phyloP scores from a whole-genome alignment of 176 grass and related monocot species.

The Alloteropsis semialata region DNA sequence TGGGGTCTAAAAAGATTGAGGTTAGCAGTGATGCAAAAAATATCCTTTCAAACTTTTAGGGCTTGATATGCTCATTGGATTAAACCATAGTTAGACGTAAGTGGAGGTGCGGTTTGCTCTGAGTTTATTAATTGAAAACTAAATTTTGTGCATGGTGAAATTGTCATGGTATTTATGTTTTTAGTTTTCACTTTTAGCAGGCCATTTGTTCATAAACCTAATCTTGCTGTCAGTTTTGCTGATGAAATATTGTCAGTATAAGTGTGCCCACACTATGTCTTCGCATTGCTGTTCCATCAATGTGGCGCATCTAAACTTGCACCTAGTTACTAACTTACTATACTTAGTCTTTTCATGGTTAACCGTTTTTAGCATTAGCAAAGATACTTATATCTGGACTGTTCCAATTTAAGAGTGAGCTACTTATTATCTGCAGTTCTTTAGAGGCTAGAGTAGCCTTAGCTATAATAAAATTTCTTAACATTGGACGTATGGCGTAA shows the following conservation, averaged over 20 bases:
- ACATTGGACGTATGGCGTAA: background rate
- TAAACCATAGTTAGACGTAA: background rate
- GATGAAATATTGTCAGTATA: background rate
- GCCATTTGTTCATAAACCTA: background rate
- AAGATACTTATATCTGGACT: background rate
- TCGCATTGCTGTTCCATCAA: background rate
- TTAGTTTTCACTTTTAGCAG: background rate
- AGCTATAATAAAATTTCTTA: background rate
- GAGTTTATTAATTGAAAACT: background rate
- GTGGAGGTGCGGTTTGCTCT: background rate
- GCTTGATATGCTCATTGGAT: background rate
- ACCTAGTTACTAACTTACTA: background rate
- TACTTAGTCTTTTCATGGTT: background rate
- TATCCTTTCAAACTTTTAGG: background rate
- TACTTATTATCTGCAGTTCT: background rate
- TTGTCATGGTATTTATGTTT: slow-evolving; percentile 3
- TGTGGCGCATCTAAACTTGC: background rate
- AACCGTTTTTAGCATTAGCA: background rate
- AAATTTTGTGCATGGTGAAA: background rate
- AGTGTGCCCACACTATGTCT: background rate
- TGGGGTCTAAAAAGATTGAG: slow-evolving; percentile 77
- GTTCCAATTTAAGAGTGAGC: background rate
- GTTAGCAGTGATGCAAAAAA: slow-evolving; percentile 23
- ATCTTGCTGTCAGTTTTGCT: background rate
- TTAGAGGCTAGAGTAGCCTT: background rate